Base-by-base conservation (phyloP, 768 basidiomycete species). In the Russula sp. region DNA sequence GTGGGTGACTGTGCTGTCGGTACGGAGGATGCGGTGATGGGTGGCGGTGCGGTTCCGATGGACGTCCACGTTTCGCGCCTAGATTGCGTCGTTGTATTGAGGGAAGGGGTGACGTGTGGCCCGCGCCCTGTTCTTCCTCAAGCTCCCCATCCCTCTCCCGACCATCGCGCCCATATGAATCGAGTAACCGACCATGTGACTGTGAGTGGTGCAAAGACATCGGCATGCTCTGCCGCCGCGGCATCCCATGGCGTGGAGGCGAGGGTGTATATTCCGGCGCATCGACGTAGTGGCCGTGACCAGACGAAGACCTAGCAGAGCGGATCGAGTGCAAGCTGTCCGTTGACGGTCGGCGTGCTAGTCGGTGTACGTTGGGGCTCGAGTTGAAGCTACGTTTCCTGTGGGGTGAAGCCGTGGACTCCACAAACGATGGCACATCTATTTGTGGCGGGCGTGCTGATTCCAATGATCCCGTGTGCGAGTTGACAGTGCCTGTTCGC, bases 181-280 rank as follows among this genome's bases (percentile, higher is more conserved):
- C 71, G 28, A 73, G 56, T 28, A 72, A 49, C 42, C 69, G 65
- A n/a, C 72, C 71, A 2, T 73, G 70, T 13, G 75, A 74, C 26
- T 63, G 63, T 8, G 73, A 67, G 62, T 71, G 72, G 61, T 69
- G 67, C 54, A 75, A 66, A 11, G 71, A 65, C 11, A 79, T 68
- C 0, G 83, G 81, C 78, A 83, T 83, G 59, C 84, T 83, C 76
- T 84, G 83, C 70, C 75, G 78, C 38, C 82, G 79, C 11, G 79
- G 62, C 26, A 71, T 62, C 5, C 52, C 2, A 9, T 68, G 61
- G 1, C 66, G 40, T 20, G 59, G 20, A 11, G 48, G 60, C 30
- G 68, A 48, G n/a, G 52, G 62, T 56, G 32, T 53, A n/a, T 48
- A 64, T 63, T 70, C 68, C 68, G 72, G 62, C 65, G 74, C n/a